Percentiles rank a stretch among this genome's conserved stretches.
Conservation (phyloP, 768 basidiomycete genomes). For the Serendipita vermifera region DNA sequence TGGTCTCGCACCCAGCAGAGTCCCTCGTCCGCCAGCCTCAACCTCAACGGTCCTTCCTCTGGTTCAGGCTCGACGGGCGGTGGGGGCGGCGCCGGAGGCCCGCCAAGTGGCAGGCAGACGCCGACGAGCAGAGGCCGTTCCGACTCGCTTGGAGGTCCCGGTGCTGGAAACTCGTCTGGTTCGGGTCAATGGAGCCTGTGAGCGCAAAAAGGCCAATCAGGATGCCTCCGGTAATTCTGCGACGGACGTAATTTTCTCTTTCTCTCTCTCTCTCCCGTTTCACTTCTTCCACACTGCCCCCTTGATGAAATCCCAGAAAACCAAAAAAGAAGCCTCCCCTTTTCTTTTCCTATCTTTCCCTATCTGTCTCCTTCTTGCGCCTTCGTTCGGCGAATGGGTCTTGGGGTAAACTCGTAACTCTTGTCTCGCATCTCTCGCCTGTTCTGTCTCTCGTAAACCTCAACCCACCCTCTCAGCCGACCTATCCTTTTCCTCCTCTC, state of each 20-base stretch:
- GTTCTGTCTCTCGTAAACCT: too few relatives aligned
- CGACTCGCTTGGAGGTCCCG: background rate
- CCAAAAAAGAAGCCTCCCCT: background rate
- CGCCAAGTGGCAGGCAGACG: background rate
- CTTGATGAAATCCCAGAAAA: background rate
- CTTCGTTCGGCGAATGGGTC: too few relatives aligned
- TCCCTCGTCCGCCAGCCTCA: background rate
- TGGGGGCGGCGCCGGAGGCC: background rate
- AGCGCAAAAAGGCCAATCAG: too few relatives aligned
- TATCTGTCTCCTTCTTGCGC: background rate
- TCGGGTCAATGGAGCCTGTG: background rate
- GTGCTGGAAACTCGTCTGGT: background rate
- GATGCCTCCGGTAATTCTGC: too few relatives aligned
- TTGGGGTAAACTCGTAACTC: too few relatives aligned
- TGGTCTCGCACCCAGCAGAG: background rate
- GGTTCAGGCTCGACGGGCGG: background rate
- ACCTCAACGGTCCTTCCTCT: background rate
- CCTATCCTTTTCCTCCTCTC: too few relatives aligned
- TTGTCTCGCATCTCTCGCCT: too few relatives aligned
- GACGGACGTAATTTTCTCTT: too few relatives aligned
- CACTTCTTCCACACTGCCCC: background rate
- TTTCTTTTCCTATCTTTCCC: too few relatives aligned
- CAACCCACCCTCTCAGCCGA: too few relatives aligned
- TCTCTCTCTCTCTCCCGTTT: background rate
- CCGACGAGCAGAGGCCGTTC: background rate